Evolutionary conservation across 108 stramenopile genomes (phyloP).

Genomic region (Skeletonema grethae): DNA sequence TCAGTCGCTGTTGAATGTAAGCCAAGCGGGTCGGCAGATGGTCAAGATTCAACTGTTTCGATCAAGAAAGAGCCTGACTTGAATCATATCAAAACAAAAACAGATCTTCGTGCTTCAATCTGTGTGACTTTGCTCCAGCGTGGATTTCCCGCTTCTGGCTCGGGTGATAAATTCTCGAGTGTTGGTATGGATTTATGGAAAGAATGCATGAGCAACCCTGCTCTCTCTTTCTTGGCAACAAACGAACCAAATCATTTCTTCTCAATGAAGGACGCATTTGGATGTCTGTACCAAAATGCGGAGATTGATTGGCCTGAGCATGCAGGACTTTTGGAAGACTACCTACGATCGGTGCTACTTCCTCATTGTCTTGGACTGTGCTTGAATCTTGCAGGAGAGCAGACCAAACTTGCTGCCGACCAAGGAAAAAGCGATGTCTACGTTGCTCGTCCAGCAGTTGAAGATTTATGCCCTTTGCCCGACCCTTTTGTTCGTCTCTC

Average conservation of each 20-base stretch:
- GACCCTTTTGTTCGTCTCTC: slow-evolving; percentile 69
- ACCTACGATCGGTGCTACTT: slow-evolving; percentile 58
- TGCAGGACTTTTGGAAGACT: slow-evolving; percentile 41
- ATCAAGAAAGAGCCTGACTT: slow-evolving; percentile 13
- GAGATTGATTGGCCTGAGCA: slow-evolving; percentile 32
- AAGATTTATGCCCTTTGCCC: slow-evolving; percentile 57
- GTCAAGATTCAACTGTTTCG: slow-evolving; percentile 4
- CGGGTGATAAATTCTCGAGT: slow-evolving; percentile 11
- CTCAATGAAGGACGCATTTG: slow-evolving; percentile 31
- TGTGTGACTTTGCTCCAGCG: slow-evolving; percentile 56
- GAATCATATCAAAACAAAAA: slow-evolving; percentile 45
- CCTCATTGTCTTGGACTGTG: slow-evolving; percentile 83
- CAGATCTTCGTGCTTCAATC: slow-evolving; percentile 59
- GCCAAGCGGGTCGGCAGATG: slow-evolving; percentile 13
- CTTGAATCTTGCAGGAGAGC: slow-evolving; percentile 40
- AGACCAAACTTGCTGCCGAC: slow-evolving; percentile 20
- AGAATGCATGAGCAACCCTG: slow-evolving; percentile 28
- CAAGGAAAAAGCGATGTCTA: slow-evolving; percentile 40
- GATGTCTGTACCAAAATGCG: slow-evolving; percentile 9
- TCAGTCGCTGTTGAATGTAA: slow-evolving; percentile 11
- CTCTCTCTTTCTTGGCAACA: slow-evolving; percentile 3
- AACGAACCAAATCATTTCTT: slow-evolving; percentile 15
- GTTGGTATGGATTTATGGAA: slow-evolving; percentile 26
- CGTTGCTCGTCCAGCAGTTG: slow-evolving; percentile 14
- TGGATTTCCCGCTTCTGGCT: slow-evolving; percentile 51